phyloP scores from a whole-genome alignment of 2,329 filamentous ascomycete genomes.

The Sphaerostilbella broomeana region DNA sequence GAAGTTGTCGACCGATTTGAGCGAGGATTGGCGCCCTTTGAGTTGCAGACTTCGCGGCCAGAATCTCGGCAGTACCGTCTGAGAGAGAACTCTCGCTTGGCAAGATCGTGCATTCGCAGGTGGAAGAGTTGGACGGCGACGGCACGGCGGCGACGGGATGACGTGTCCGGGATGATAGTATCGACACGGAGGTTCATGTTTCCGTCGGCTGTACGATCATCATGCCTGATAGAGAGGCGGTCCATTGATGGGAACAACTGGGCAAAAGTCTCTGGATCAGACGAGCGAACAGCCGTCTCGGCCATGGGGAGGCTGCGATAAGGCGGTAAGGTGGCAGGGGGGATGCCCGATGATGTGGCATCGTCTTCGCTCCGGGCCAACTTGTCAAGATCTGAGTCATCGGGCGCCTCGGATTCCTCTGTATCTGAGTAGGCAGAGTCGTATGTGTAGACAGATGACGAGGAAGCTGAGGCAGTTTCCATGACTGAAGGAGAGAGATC shows the following conservation, averaged over 20 bases:
- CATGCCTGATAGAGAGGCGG: conserved; percentile 76
- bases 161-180: conserved; percentile 58
- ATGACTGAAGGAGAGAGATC: conserved; percentile 12
- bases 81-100: conserved; percentile 79
- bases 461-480: conserved; percentile 18
- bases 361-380: conserved; percentile 18
- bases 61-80: conserved; percentile 89
- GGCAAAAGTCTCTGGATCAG: conserved; percentile 75
- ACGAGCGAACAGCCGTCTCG: conserved; percentile 57
- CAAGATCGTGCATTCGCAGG: conserved; percentile 87
- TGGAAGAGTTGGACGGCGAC: conserved; percentile 73
- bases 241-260: conserved; percentile 80
- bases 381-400: conserved; percentile 23
- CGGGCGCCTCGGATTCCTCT: conserved; percentile 10
- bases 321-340: conserved; percentile 43
- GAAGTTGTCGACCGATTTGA: conserved; percentile 11
- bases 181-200: conserved; percentile 96
- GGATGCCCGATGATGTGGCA: conserved; percentile 33
- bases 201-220: conserved; percentile 82
- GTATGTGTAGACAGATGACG: conserved; percentile 69
- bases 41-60: conserved; percentile 85
- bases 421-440: conserved; percentile 56
- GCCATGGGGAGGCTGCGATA: conserved; percentile 54
- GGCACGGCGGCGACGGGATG: conserved; percentile 37
- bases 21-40: conserved; percentile 57